Conservation (phyloP, 163 green algal genomes). For the Volvox carteri region DNA sequence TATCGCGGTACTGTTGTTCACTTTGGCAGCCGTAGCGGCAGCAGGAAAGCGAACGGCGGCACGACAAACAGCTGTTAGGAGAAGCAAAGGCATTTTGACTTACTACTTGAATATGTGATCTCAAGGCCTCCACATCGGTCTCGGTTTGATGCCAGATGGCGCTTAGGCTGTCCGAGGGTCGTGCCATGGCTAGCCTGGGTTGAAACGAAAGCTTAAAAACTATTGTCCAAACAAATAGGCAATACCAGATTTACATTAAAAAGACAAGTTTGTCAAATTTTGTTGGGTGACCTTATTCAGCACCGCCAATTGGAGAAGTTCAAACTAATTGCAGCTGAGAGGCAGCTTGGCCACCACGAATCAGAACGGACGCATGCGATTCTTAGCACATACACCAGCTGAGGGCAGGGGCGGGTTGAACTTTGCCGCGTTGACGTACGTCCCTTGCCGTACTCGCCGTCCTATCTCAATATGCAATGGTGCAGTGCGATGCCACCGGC, state of each 20-base stretch:
- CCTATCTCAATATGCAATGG: background rate
- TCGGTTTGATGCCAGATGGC: conserved; percentile 46
- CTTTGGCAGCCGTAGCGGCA: too few relatives aligned
- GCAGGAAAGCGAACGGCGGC: too few relatives aligned
- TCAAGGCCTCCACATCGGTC: conserved; percentile 17
- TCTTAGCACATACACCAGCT: too few relatives aligned
- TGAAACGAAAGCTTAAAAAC: background rate
- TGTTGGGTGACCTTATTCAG: too few relatives aligned
- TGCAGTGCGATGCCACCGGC: background rate
- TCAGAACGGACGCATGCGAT: too few relatives aligned
- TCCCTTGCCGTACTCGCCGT: background rate
- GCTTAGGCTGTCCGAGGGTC: conserved; percentile 11
- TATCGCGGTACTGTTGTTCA: too few relatives aligned
- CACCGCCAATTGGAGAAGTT: too few relatives aligned
- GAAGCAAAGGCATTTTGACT: background rate
- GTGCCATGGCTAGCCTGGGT: background rate
- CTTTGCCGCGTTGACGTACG: background rate
- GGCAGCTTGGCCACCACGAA: too few relatives aligned
- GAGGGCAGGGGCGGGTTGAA: too few relatives aligned
- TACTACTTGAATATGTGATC: conserved; percentile 26
- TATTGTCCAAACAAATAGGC: too few relatives aligned
- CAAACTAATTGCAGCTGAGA: too few relatives aligned
- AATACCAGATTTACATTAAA: too few relatives aligned
- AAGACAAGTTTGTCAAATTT: background rate
- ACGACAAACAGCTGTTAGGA: background rate